phyloP scores from a whole-genome alignment of 1,284 basidiomycete genomes.

The Rugosomyces carneus region DNA sequence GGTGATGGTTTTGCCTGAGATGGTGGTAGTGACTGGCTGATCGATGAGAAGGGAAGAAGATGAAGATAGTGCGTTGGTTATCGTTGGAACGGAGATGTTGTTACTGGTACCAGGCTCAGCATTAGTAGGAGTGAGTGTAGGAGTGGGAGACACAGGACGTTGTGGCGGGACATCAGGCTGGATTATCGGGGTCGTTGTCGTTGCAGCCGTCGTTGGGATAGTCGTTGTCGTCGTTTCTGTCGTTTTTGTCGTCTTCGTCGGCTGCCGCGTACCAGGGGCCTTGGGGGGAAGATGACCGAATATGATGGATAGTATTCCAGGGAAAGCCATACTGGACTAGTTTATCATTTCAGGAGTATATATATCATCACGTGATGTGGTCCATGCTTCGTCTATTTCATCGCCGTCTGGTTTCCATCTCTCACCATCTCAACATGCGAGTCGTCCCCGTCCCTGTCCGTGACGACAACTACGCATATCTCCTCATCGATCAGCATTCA shows the following conservation, averaged over 20 bases:
- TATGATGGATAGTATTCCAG: no score
- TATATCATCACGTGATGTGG: constrained; percentile 5
- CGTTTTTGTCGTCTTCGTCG: no score
- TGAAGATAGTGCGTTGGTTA: not conserved
- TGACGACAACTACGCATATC: constrained; percentile 86
- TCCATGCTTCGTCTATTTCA: constrained; percentile 14
- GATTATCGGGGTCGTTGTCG: no score
- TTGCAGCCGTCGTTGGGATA: no score
- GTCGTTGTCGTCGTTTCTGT: no score
- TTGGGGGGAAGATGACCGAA: no score
- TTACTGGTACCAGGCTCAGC: not conserved
- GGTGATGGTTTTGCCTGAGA: not conserved
- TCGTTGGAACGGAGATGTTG: not conserved
- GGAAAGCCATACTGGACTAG: no score
- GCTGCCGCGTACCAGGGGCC: no score
- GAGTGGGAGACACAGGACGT: no score
- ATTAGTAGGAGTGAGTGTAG: no score
- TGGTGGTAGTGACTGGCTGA: not conserved
- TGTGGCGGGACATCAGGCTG: no score
- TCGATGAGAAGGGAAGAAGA: not conserved
- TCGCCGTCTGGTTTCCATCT: constrained; percentile 11
- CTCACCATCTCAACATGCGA: constrained; percentile 44
- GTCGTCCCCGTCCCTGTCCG: constrained; percentile 74
- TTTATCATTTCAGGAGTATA: no score
- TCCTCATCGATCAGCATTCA: constrained; percentile 69